Base-by-base conservation (phyloP, 371 early-diverging fungal species). In the Actinomortierella wolfii region DNA sequence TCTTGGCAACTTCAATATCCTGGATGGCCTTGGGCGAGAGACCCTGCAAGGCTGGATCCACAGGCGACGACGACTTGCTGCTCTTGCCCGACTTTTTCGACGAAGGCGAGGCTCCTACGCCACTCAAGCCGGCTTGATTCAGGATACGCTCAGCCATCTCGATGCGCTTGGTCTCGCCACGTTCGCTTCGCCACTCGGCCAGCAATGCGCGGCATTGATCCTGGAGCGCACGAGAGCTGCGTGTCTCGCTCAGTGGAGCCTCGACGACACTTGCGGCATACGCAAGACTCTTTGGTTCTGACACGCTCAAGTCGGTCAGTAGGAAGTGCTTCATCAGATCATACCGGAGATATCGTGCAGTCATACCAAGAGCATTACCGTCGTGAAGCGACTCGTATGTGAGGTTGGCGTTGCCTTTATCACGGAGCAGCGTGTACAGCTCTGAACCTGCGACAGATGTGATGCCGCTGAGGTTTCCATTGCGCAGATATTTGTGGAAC, bases 401-500 rank as follows among this genome's bases (percentile, higher is more conserved):
- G 28, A 73, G 41, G n/a, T 54, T 65, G 15, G 73, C 73, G 26
- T 56, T 50, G 18, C 67, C 66, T 42, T 52, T 53, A 3, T 66
- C 73, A 1, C 66, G 61, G 57, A 73, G 23, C 2, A 73, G 63
- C 11, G 45, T 62, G 43, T 66, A 73, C n/a, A 73, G 56, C 20
- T 73, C 73, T 8, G 73, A 73, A 23, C 52, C 58, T 0, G 67
- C 73, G 11, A 73, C 73, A 1, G 73, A 73, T 18, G 56, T 21
- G 18, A 73, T 73, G 23, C 48, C 73, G 18, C 73, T 73, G 45
- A 73, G 51, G 40, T 62, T 20, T n/a, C 62, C 46, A 45, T 73
- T 73, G 42, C 66, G 65, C 56, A 73, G 54, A 34, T 66, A 73
- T 46, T 73, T 73, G 60, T 73, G 73, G 47, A 73, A 73, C 3